A percentile compares a stretch with the other conserved stretches of the same genome.
Conservation (phyloP, 192 early-diverging fungal species). For the Coemansia erecta region DNA sequence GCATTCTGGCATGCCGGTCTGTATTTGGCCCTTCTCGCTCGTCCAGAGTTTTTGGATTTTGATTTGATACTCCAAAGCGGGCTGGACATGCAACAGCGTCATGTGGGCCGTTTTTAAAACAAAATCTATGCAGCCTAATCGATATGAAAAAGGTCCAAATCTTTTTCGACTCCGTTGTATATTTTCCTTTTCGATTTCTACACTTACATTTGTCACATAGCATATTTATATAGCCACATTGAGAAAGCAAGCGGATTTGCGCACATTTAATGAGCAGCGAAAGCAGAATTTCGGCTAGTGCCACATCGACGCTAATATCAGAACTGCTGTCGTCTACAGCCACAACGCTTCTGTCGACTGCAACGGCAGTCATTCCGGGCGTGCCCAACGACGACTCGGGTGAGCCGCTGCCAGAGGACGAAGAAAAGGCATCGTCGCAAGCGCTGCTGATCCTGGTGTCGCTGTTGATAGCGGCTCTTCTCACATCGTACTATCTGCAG, state of each 20-base stretch:
- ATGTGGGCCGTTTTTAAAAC: no score
- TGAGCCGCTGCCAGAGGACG: constrained; percentile 54
- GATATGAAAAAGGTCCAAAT: no score
- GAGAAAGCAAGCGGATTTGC: no score
- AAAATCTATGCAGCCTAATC: no score
- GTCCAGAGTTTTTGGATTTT: constrained; percentile 12
- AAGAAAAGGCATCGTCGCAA: constrained; percentile 75
- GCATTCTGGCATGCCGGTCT: constrained; percentile 36
- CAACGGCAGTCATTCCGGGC: background rate
- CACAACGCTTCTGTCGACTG: constrained; percentile 4
- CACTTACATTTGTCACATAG: no score
- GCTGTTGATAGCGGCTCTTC: constrained; percentile 79
- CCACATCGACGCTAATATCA: background rate
- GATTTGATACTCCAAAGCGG: constrained; percentile 1
- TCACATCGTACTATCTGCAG: constrained; percentile 88
- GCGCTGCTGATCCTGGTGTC: constrained; percentile 84
- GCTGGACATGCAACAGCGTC: no score
- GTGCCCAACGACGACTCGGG: constrained; percentile 9
- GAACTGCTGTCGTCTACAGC: background rate
- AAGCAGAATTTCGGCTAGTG: background rate
- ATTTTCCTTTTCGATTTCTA: no score
- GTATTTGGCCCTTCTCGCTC: constrained; percentile 41
- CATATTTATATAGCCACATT: no score
- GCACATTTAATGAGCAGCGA: background rate
- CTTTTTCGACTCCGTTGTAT: no score